Evolutionary conservation across 768 basidiomycete genomes (phyloP), one percentile per base, ranked within the genome.

Genomic region (Lactarius trivialis): DNA sequence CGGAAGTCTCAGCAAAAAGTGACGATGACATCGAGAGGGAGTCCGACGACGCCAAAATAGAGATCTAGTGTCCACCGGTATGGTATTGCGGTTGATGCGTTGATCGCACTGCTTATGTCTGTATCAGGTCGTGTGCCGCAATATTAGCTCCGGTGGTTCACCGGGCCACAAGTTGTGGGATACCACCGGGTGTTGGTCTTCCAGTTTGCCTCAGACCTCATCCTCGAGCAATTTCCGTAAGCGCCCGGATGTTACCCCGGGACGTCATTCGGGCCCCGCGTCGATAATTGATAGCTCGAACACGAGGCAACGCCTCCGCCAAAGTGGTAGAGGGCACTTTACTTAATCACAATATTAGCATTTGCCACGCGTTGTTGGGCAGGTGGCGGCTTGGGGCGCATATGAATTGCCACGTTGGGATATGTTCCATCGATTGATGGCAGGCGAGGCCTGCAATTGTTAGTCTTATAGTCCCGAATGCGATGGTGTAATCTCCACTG

Each of bases 31-130:
- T 57, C 3, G 48, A 64, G 19, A 67, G 67, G 30, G 72, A 72
- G 15, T 72, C 72, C 6, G 72, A 73, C 26, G 74, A 77, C 28
- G 74, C 70, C 43, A 74, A 77, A 63, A 78, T 82, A 73, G 79
- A 80, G 55, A 78, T 78, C 60, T 78, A 70, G 71, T 70, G 70
- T 19, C 14, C 17, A 21, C 15, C 24, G 37, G 54, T 55, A 49
- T 59, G 12, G 1, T 12, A 36, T 41, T 15, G 17, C 9, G 7
- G 2, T 26, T 17, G 21, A 37, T 30, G 7, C 37, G 21, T 45
- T 26, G 7, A 56, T 43, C 24, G 14, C 19, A 4, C 36, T n/a
- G 50, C 41, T 64, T 24, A 32, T 24, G 12, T 52, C 41, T 52
- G 26, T 41, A 17, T 43, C 11, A 7, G 43, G 41, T 24, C 19